phyloP scores from a whole-genome alignment of 208 protist genomes.

The Crithidia expoeki region DNA sequence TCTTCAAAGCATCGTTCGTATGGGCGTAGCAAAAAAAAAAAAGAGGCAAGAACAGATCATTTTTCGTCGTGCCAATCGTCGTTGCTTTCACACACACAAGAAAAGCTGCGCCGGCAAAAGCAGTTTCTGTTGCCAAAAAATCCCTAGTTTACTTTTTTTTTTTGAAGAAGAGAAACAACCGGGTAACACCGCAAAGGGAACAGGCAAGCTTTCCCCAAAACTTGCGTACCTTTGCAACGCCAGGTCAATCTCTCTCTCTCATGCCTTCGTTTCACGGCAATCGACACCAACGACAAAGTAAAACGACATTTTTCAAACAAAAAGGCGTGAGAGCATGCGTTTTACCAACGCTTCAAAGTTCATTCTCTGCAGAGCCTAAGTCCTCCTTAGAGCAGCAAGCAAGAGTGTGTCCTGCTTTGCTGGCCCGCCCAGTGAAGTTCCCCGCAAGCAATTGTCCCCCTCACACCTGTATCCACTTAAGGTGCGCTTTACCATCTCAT shows the following conservation, averaged over 20 bases:
- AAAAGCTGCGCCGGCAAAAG: neutral
- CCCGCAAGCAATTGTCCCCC: neutral
- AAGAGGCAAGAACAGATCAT: neutral
- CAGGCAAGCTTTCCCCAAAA: slow-evolving; percentile 1
- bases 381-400: neutral
- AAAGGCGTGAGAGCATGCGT: neutral
- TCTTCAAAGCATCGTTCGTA: slow-evolving; percentile 1
- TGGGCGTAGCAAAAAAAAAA: neutral
- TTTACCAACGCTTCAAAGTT: neutral
- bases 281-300: neutral
- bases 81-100: neutral
- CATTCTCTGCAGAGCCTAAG: neutral
- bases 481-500: neutral
- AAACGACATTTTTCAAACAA: neutral
- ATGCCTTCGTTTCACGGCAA: no score
- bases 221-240: neutral
- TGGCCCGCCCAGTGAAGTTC: neutral
- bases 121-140: neutral
- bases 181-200: no score
- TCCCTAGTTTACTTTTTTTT: neutral
- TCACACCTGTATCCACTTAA: neutral
- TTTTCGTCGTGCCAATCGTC: neutral
- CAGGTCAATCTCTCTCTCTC: no score
- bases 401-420: neutral
- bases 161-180: no score